Percentiles rank a stretch among this genome's conserved stretches.
Evolutionary conservation across 2,329 filamentous ascomycete genomes (phyloP).

Genomic region (Talaromyces sp.): DNA sequence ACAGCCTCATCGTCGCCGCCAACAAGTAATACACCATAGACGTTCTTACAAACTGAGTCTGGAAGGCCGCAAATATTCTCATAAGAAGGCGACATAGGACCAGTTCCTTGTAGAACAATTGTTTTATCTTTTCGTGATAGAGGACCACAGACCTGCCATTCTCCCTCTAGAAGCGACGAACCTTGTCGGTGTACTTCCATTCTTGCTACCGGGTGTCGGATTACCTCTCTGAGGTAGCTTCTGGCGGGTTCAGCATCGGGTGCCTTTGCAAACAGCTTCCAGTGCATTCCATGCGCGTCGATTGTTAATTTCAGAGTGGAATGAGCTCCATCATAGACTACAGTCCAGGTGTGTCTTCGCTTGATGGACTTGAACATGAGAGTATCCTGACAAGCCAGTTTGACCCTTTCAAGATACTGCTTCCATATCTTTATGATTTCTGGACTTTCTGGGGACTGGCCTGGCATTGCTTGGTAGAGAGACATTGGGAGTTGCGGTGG

Average conservation of each 20-base stretch:
- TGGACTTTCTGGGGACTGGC: constrained; percentile 1
- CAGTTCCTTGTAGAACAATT: constrained; percentile 36
- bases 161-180: constrained; percentile 35
- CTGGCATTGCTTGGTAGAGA: constrained; percentile 6
- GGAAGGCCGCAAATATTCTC: constrained; percentile 41
- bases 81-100: constrained; percentile 35
- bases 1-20: constrained; percentile 28
- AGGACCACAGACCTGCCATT: constrained; percentile 46
- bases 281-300: constrained; percentile 32
- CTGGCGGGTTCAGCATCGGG: constrained; percentile 35
- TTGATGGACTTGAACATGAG: constrained; percentile 29
- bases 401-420: constrained; percentile 32
- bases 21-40: constrained; percentile 47
- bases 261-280: constrained; percentile 50
- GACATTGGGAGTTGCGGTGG: constrained; percentile 1
- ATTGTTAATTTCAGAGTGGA: constrained; percentile 30
- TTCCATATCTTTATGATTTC: constrained; percentile 28
- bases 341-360: constrained; percentile 32
- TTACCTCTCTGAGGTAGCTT: constrained; percentile 40
- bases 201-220: constrained; percentile 47
- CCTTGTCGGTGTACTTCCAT: constrained; percentile 36
- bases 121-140: constrained; percentile 29
- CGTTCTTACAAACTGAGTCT: constrained; percentile 36
- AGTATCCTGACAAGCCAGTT: constrained; percentile 25
- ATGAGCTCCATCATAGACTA: constrained; percentile 27